Percentiles rank a stretch among this genome's conserved stretches.
Evolutionary conservation across 345 rosid genomes (phyloP).

Genomic region (Zanthoxylum bungeanum): DNA sequence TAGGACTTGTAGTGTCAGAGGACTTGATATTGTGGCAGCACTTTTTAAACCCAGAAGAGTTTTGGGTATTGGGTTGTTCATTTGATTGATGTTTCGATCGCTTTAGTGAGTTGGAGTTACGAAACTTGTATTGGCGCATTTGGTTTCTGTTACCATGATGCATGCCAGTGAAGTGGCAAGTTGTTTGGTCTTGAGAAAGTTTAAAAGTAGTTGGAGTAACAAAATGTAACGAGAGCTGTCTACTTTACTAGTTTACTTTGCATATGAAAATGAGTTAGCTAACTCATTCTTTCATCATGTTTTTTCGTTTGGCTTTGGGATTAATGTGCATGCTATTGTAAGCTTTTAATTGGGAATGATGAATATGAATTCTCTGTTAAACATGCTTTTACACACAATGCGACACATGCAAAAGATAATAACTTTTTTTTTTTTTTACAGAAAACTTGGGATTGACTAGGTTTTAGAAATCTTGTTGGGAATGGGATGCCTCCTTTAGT

Average conservation of each 20-base stretch:
- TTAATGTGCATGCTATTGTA: constrained; percentile 4
- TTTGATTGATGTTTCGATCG: not conserved
- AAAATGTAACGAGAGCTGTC: not conserved
- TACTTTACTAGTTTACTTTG: too few species aligned
- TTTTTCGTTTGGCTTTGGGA: not conserved
- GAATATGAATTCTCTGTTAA: not conserved
- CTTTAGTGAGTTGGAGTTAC: not conserved
- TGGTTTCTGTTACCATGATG: not conserved
- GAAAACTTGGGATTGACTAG: constrained; percentile 1
- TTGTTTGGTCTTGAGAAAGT: constrained; percentile 2
- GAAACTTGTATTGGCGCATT: not conserved
- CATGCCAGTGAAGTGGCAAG: not conserved
- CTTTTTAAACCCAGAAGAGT: not conserved
- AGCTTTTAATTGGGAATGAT: constrained; percentile 2
- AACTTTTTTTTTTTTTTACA: not conserved
- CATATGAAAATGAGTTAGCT: not conserved
- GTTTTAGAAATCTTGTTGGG: not conserved
- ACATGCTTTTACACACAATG: not conserved
- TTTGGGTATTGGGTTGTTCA: not conserved
- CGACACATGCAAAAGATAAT: not conserved
- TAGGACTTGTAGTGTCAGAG: too few species aligned
- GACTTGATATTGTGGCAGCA: not conserved
- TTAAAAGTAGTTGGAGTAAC: not conserved
- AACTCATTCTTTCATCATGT: not conserved
- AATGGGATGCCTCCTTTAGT: not conserved